Percentiles rank a stretch among this genome's conserved stretches.
Evolutionary conservation across 371 early-diverging fungal genomes (phyloP).

Genomic region (Funneliformis caledonium): DNA sequence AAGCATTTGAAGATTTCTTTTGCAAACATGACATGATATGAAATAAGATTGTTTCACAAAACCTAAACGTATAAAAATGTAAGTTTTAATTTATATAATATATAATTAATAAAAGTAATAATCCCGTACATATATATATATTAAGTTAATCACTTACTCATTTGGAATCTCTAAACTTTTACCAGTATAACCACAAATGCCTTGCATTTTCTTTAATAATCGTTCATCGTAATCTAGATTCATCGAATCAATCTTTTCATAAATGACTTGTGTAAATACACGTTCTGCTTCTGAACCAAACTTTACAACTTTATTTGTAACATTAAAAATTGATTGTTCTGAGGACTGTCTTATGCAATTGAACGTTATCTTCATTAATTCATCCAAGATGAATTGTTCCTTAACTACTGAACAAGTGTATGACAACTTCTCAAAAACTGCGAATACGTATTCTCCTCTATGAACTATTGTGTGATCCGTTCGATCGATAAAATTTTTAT

Average conservation of each 20-base stretch:
- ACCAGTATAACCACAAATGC: neutral
- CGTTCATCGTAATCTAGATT: neutral
- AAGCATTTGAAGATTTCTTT: neutral
- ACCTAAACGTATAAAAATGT: constrained; percentile 1
- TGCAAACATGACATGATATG: constrained; percentile 18
- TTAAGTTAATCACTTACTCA: constrained; percentile 1
- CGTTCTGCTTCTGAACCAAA: too few species aligned
- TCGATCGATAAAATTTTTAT: neutral
- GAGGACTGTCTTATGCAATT: neutral
- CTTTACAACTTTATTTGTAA: neutral
- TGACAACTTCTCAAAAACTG: neutral
- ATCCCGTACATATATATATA: neutral
- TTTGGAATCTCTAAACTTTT: constrained; percentile 5
- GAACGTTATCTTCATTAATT: neutral
- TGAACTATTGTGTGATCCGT: too few species aligned
- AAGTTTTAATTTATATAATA: too few species aligned
- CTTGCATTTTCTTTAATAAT: constrained; percentile 3
- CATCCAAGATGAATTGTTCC: neutral
- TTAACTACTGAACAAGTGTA: neutral
- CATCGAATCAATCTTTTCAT: neutral
- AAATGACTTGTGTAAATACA: neutral
- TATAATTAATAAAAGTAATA: neutral
- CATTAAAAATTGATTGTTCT: neutral
- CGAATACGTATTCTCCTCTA: neutral
- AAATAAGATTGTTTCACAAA: constrained; percentile 27